Evolutionary conservation across 352 stramenopile species (phyloP).

Genomic region (Pythium brassicae): DNA sequence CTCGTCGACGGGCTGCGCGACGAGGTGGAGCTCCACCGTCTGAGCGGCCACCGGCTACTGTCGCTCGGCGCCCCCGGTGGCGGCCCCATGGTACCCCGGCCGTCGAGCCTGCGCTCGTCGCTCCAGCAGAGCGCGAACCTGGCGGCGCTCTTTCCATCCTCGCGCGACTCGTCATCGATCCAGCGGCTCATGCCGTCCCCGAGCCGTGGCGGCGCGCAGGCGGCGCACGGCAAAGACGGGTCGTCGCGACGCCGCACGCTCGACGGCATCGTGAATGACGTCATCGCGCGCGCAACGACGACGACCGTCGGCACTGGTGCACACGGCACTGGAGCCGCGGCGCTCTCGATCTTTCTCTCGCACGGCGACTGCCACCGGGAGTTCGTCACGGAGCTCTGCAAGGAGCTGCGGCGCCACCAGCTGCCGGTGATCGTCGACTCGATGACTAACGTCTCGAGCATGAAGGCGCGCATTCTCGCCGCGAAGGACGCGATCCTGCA

Average conservation of each 20-base stretch:
- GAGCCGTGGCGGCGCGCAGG: neutral
- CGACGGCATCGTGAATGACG: conserved; percentile 56
- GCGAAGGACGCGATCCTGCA: conserved; percentile 78
- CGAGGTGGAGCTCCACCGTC: conserved; percentile 65
- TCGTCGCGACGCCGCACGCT: conserved; percentile 18
- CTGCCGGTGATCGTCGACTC: conserved; percentile 56
- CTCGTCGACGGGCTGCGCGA: conserved; percentile 73
- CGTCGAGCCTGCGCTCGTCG: conserved; percentile 11
- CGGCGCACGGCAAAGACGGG: neutral
- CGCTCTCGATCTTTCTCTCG: conserved; percentile 67
- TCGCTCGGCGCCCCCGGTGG: conserved; percentile 16
- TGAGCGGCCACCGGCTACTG: conserved; percentile 22
- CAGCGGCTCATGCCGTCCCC: conserved; percentile 8
- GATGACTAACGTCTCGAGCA: conserved; percentile 68
- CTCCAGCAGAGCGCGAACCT: conserved; percentile 11
- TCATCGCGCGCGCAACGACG: conserved; percentile 27
- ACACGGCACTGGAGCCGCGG: conserved; percentile 1
- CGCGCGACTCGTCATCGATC: conserved; percentile 5
- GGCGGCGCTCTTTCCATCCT: conserved; percentile 11
- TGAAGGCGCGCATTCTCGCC: conserved; percentile 66
- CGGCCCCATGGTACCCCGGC: conserved; percentile 8
- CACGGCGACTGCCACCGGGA: conserved; percentile 71
- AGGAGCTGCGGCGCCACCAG: conserved; percentile 42
- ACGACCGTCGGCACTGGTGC: conserved; percentile 2
- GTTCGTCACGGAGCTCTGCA: conserved; percentile 59